Evolutionary conservation across 1,284 basidiomycete species (phyloP), one percentile per base, ranked within the genome.

Genomic region (Cryptococcus jaspeensis): DNA sequence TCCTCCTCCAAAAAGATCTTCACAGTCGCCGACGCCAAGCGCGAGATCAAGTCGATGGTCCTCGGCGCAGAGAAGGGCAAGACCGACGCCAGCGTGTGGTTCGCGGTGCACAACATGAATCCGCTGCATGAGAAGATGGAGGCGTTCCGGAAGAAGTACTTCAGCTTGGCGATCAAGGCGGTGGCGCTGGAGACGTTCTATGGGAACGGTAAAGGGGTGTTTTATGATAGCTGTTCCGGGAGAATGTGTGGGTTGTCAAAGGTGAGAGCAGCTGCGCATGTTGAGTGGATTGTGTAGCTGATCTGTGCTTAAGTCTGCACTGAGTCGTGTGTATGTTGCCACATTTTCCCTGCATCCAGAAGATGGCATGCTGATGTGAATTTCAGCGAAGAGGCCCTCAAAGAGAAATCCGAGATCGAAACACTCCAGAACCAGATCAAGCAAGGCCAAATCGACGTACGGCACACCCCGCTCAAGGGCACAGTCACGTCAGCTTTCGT

Each of bases 401-500:
- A 50, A 15, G 41, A 56, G 43, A 59, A 57, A 42, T 25, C 32
- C 1, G 47, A 56, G 20, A 62, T 62, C 35, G 60, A 59, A 37
- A 20, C 32, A 3, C 38, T 53, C 20, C 59, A 61, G 47, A 40
- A 47, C n/a, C 38, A 52, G 32, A 61, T 61, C 23, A 44, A 48
- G 16, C 20, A 50, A 44, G 60, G 50, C 8, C 56, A 62, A 45
- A 32, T 51, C 16, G 44, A 49, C 12, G 50, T 52, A 16, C 22
- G 44, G 39, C 38, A 50, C 42, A 52, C 50, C 11, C 18, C 42
- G 18, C 52, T 57, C 4, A 52, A 44, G 18, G 59, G 55, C 15
- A 58, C 59, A 5, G 37, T 61, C 1, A 62, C 56, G 12, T 55
- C 56, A 66, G 69, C 69, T 1, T 71, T 71, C 41, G 52, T 71